These are phyloP conservation scores for Phytophthora lateralis DNA, from an alignment of 352 stramenopile species.

Conservation along the genomic window DNA sequence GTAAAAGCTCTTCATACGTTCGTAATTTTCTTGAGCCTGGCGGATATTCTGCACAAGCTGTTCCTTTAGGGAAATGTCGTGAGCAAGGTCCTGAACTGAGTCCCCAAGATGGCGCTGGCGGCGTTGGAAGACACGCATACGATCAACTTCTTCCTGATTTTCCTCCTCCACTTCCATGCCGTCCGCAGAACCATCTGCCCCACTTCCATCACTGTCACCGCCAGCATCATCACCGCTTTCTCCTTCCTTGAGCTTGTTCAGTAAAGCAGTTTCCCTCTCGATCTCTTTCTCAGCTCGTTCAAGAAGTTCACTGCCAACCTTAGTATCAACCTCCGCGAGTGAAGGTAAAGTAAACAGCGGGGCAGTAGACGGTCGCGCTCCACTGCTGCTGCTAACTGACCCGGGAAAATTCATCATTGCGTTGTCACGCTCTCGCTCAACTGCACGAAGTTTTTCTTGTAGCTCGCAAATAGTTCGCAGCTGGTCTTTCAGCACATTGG, in stretches of 20 bases:
- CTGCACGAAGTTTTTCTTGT: slow-evolving; percentile 75
- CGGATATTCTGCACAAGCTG: slow-evolving; percentile 84
- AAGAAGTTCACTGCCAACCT: slow-evolving; percentile 69
- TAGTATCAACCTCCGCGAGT: slow-evolving; percentile 52
- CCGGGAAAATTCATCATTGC: slow-evolving; percentile 47
- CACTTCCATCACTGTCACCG: slow-evolving; percentile 46
- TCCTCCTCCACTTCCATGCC: slow-evolving; percentile 43
- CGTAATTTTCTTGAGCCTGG: slow-evolving; percentile 82
- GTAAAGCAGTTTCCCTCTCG: slow-evolving; percentile 69
- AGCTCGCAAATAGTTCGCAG: slow-evolving; percentile 80
- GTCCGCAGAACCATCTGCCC: slow-evolving; percentile 43
- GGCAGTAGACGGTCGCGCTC: slow-evolving; percentile 22
- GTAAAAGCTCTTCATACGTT: slow-evolving; percentile 83
- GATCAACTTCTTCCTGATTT: slow-evolving; percentile 71
- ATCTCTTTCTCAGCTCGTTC: slow-evolving; percentile 80
- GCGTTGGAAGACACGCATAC: slow-evolving; percentile 84
- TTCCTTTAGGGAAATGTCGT: slow-evolving; percentile 89
- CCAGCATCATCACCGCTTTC: slow-evolving; percentile 51
- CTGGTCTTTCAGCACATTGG: slow-evolving; percentile 77
- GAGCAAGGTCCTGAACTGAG: slow-evolving; percentile 76
- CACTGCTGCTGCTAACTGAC: slow-evolving; percentile 9
- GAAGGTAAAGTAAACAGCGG: slow-evolving; percentile 42
- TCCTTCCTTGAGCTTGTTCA: slow-evolving; percentile 72
- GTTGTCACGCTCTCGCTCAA: slow-evolving; percentile 71
- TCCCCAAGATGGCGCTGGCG: slow-evolving; percentile 81